A percentile compares a stretch with the other conserved stretches of the same genome.
Conservation (phyloP, 805 yeast species). For the Nakazawaea peltata region DNA sequence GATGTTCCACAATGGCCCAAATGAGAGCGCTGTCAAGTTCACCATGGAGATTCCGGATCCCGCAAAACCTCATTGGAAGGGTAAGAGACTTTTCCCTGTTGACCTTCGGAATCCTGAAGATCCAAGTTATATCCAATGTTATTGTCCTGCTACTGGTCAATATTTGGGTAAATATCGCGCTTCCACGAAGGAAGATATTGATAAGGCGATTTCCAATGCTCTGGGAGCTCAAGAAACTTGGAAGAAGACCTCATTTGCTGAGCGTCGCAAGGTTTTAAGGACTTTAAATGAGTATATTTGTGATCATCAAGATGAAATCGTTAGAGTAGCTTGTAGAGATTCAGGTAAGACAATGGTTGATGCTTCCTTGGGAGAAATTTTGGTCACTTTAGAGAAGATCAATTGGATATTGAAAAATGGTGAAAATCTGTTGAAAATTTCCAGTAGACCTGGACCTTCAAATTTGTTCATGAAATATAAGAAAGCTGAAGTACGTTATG, state of each 20-base stretch:
- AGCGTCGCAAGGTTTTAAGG: constrained; percentile 62
- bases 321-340: constrained; percentile 91
- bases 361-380: constrained; percentile 93
- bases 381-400: constrained; percentile 90
- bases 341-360: constrained; percentile 95
- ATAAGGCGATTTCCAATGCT: constrained; percentile 47
- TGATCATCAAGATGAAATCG: constrained; percentile 78
- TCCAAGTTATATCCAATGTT: constrained; percentile 65
- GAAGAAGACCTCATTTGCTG: constrained; percentile 45
- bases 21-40: constrained; percentile 33
- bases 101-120: constrained; percentile 51
- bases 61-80: constrained; percentile 89
- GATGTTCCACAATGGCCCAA: constrained; percentile 7
- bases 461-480: constrained; percentile 83
- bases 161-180: constrained; percentile 66
- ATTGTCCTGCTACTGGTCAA: constrained; percentile 97
- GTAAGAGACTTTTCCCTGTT: constrained; percentile 64
- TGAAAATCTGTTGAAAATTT: constrained; percentile 57
- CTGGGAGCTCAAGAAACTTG: constrained; percentile 45
- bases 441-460: constrained; percentile 81
- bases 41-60: constrained; percentile 60
- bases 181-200: constrained; percentile 63
- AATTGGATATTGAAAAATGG: constrained; percentile 88
- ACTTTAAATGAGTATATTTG: constrained; percentile 67
- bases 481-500: constrained; percentile 88